These are phyloP conservation scores for Blastobotrys capitulatus DNA, from an alignment of 1,139 yeast species.

Conservation along the genomic window DNA sequence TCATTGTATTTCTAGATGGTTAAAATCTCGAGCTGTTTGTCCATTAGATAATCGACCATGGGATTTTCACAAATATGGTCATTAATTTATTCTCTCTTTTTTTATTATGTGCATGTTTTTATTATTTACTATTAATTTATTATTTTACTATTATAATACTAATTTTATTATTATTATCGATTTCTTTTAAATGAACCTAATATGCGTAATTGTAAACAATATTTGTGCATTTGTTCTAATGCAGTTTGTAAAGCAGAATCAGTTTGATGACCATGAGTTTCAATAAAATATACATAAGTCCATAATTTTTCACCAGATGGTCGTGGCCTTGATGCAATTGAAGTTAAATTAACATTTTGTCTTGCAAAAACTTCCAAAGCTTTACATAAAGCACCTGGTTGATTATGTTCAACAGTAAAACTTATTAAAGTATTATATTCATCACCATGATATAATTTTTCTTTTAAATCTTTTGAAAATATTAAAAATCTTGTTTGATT, in stretches of 20 bases:
- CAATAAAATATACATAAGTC: slow-evolving; percentile 83
- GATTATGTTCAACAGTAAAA: slow-evolving; percentile 60
- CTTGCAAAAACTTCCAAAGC: slow-evolving; percentile 56
- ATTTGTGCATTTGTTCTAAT: slow-evolving; percentile 17
- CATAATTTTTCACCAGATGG: slow-evolving; percentile 60
- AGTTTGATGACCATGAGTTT: slow-evolving; percentile 39
- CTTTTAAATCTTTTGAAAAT: slow-evolving; percentile 37
- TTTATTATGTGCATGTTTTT: background rate
- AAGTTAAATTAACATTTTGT: slow-evolving; percentile 57
- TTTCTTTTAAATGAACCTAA: slow-evolving; percentile 21
- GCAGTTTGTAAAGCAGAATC: slow-evolving; percentile 17
- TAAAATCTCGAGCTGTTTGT: slow-evolving; percentile 94
- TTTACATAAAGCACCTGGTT: slow-evolving; percentile 70
- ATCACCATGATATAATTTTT: slow-evolving; percentile 12
- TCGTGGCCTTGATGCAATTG: slow-evolving; percentile 67
- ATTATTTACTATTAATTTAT: slow-evolving; percentile 6
- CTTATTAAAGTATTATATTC: slow-evolving; percentile 49
- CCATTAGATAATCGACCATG: slow-evolving; percentile 95
- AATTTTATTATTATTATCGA: background rate
- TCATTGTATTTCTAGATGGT: slow-evolving; percentile 96
- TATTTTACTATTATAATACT: slow-evolving; percentile 1
- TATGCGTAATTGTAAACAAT: slow-evolving; percentile 17
- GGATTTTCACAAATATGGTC: slow-evolving; percentile 77
- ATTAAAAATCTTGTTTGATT: slow-evolving; percentile 85
- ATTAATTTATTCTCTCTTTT: slow-evolving; percentile 19